Percentiles rank a stretch among this genome's conserved stretches.
Evolutionary conservation across 768 basidiomycete genomes (phyloP).

Genomic region (Lactarius hengduanensis): DNA sequence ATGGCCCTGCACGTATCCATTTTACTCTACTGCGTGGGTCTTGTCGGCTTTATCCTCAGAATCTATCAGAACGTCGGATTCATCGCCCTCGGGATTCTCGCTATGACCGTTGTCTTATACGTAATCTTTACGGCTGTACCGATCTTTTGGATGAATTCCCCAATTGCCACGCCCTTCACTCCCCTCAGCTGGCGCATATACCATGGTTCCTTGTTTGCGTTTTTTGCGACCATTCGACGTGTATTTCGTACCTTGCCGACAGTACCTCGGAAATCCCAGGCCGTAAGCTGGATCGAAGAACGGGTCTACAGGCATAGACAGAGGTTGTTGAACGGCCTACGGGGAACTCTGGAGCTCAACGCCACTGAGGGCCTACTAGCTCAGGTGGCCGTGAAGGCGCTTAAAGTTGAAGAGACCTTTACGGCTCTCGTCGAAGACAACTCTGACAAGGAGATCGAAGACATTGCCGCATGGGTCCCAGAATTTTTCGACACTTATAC

Average conservation of each 20-base stretch:
- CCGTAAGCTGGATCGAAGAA: not conserved
- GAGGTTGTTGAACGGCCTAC: not conserved
- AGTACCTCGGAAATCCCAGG: not conserved
- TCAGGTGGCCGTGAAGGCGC: not conserved
- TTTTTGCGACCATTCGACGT: not conserved
- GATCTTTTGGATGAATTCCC: not conserved
- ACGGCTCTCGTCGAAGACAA: not conserved
- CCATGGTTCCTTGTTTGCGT: not conserved
- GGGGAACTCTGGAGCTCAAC: not conserved
- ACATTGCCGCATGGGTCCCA: not conserved
- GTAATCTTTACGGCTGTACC: not conserved
- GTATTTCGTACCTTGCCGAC: not conserved
- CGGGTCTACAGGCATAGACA: not conserved
- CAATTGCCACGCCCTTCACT: not conserved
- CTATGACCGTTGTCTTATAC: not conserved
- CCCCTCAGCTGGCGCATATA: too few species aligned
- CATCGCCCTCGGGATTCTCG: not conserved
- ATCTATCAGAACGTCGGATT: not conserved
- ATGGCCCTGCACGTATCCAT: not conserved
- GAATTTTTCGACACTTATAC: not conserved
- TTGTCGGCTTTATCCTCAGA: not conserved
- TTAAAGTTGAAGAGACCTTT: not conserved
- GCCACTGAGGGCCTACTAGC: not conserved
- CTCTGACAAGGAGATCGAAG: not conserved
- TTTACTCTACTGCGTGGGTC: not conserved